Base-by-base conservation (phyloP, 306 rosid genomes). In the Ammopiptanthus mongolicus region DNA sequence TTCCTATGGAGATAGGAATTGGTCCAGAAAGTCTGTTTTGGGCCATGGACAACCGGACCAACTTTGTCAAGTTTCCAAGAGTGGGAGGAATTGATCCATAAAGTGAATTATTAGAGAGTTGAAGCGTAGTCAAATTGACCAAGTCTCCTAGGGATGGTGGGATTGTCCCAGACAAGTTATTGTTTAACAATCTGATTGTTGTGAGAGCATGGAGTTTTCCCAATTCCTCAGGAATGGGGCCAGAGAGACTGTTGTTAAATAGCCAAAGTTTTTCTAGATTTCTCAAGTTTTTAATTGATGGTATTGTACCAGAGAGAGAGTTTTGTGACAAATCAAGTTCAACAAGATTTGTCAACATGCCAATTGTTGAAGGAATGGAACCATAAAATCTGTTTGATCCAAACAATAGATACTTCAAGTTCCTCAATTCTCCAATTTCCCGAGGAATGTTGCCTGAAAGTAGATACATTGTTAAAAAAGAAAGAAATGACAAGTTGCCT, bases 71-170 rank as follows among this genome's bases (percentile, higher is more conserved):
- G 53, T 65, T 65, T 65, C 53, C 71, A 39, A 65, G 14, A 13
- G 33, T 3, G 12, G 53, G 7, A 41, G 71, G 71, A 41, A 65
- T 65, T 65, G 71, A 39, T 65, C 71, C 71, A 11, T 0, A 37
- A 41, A 65, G 4, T 2, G 0, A 0, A 65, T 65, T 65, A 19
- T 11, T 14, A 1, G 3, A 5, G 22, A 65, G 9, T 10, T 21
- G 6, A 39, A 65, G 15, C 0, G 0, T 0, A 21, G 2, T 3
- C 71, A 73, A 21, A 41, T 73, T 42, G 53, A 17, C 31, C 56
- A 58, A 25, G 69, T 73, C 9, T 28, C 78, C 68, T 1, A 73
- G 6, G 46, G 78, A 73, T 3, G 69, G 0, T 42, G 78, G 78
- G 13, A 73, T 73, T 23, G 19, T 9, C 9, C 78, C 69, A 42